Evolutionary conservation across 75 land plant species (phyloP), one percentile per base, ranked within the genome.

Genomic region (Selaginella tamariscina): DNA sequence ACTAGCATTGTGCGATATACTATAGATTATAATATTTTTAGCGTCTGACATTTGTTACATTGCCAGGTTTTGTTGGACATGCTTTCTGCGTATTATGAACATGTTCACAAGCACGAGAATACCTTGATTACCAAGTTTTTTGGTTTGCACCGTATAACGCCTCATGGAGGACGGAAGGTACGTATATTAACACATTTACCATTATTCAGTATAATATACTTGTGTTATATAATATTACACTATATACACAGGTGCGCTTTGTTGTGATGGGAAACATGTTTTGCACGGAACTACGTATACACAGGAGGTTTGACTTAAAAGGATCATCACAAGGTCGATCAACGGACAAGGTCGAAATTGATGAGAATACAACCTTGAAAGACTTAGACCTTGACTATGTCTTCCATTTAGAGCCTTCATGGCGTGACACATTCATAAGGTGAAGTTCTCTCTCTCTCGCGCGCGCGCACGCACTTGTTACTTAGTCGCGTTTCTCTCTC

Each of bases 371-470:
- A 0, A 86, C 89, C 56, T 66, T 89, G 75, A 89, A 89, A 65
- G 94, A 89, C 75, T 71, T 80, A 22, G 90, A 89, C 72, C 63
- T 89, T 24, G 69, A 74, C 30, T 89, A 80, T 75, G 82, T 76
- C 28, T 89, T 89, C 71, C 79, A 72, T 27, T 77, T 89, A 73
- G 87, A 86, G 32, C 79, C 81, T 65, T 80, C 71, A 70, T 82
- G 90, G 83, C 81, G 73, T 60, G 67, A 73, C 27, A 81, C 81
- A 39, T 73, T 87, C 22, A 60, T 87, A 27, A 73, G 65, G 90
- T 80, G 82, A 5, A 39, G 5, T 5, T 5, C 15, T 39, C 15
- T 5, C 49, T n/a, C n/a, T n/a, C n/a, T n/a, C n/a, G n/a, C n/a
- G n/a, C n/a, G n/a, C n/a, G n/a, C n/a, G n/a, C n/a, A n/a, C n/a